Conservation (phyloP, 345 rosid genomes). For the Cardamine resedifolia region DNA sequence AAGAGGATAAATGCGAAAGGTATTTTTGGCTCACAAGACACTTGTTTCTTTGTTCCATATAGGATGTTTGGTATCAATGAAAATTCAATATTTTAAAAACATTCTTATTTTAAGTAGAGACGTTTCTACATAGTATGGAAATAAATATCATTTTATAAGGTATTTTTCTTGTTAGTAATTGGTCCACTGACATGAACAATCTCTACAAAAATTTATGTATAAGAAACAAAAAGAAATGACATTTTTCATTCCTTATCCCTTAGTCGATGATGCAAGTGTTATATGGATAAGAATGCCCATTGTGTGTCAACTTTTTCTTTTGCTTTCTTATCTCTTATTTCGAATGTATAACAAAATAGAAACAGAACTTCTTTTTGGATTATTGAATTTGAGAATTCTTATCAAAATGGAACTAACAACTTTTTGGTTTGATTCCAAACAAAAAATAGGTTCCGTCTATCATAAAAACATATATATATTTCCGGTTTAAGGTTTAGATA, state of each 20-base stretch:
- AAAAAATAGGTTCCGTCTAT: background rate
- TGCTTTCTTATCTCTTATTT: background rate
- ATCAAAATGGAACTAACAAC: background rate
- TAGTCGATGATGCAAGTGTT: constrained; percentile 9
- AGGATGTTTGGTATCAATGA: constrained; percentile 12
- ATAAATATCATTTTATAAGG: background rate
- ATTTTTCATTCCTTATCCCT: constrained; percentile 37
- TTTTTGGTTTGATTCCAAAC: background rate
- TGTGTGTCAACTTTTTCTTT: constrained; percentile 27
- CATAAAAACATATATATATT: background rate
- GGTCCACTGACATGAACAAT: constrained; percentile 29
- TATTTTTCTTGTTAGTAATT: background rate
- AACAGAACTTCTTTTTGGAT: background rate
- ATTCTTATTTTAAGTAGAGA: background rate
- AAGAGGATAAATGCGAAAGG: constrained; percentile 23
- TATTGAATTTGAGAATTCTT: background rate
- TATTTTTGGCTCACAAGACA: constrained; percentile 26
- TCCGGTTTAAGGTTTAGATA: background rate
- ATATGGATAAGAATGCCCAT: constrained; percentile 40
- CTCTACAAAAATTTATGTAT: constrained; percentile 22
- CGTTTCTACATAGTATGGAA: background rate
- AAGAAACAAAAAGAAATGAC: constrained; percentile 37
- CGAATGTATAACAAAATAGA: background rate
- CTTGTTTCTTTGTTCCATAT: constrained; percentile 17
- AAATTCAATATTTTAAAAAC: background rate